Evolutionary conservation across 352 stramenopile genomes (phyloP).

Genomic region (Phytophthora capsici): DNA sequence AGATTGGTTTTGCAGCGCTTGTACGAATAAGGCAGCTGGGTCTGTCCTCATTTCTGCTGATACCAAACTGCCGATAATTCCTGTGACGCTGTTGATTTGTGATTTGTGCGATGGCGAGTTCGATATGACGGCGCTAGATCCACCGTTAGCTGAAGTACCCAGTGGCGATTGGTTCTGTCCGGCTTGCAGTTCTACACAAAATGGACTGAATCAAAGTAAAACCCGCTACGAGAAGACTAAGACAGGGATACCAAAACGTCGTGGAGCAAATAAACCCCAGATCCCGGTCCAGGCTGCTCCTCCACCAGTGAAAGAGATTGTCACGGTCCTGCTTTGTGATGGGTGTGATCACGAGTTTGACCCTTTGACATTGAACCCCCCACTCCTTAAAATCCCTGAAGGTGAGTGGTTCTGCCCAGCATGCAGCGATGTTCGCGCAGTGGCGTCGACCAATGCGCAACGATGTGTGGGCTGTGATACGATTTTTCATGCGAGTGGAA

Average conservation of each 20-base stretch:
- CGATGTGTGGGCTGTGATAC: slow-evolving; percentile 45
- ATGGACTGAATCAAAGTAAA: slow-evolving; percentile 2
- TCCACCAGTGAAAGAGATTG: slow-evolving; percentile 18
- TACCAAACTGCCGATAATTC: neutral
- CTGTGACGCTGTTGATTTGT: slow-evolving; percentile 60
- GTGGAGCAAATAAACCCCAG: slow-evolving; percentile 2
- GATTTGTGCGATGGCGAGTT: slow-evolving; percentile 77
- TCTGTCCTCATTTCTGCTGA: too few species aligned
- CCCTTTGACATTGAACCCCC: slow-evolving; percentile 49
- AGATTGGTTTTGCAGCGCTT: slow-evolving; percentile 43
- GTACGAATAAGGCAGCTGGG: neutral
- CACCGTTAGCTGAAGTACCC: slow-evolving; percentile 50
- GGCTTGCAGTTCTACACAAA: slow-evolving; percentile 17
- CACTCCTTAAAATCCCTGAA: slow-evolving; percentile 50
- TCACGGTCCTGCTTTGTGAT: slow-evolving; percentile 72
- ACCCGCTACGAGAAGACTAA: slow-evolving; percentile 5
- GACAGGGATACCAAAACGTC: slow-evolving; percentile 3
- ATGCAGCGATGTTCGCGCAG: slow-evolving; percentile 26
- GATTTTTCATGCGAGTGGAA: slow-evolving; percentile 27
- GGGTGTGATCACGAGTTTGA: slow-evolving; percentile 76
- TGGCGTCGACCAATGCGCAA: slow-evolving; percentile 7
- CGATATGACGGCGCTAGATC: slow-evolving; percentile 54
- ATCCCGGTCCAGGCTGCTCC: neutral
- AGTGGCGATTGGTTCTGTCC: slow-evolving; percentile 53
- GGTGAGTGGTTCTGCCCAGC: slow-evolving; percentile 58